Evolutionary conservation across 1,284 basidiomycete genomes (phyloP).

Genomic region (Salmacisia buchloeana): DNA sequence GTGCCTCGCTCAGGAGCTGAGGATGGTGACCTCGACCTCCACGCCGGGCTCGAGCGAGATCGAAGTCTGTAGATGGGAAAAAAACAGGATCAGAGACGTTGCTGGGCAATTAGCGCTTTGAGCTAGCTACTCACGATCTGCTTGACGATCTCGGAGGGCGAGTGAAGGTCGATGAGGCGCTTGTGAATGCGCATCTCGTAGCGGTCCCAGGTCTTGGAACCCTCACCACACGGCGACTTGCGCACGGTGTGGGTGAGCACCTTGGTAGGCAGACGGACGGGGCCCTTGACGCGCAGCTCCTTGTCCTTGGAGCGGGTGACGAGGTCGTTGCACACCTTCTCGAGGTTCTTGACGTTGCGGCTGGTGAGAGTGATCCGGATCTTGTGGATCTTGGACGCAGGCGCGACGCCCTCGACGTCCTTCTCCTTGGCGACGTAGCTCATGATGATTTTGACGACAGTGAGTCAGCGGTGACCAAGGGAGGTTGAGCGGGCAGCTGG

Average conservation of each 20-base stretch:
- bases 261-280: constrained; percentile 98
- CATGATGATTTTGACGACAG: constrained; percentile 67
- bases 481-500: constrained; percentile 15
- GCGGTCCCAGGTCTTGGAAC: constrained; percentile 98
- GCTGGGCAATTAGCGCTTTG: neutral
- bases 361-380: constrained; percentile 98
- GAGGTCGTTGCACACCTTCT: constrained; percentile 96
- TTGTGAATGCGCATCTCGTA: constrained; percentile 99
- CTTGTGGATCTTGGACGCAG: constrained; percentile 92
- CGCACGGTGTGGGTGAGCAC: constrained; percentile 97
- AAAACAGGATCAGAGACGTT: neutral
- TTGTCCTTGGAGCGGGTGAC: constrained; percentile 99
- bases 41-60: constrained; percentile 98
- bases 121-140: constrained; percentile 68
- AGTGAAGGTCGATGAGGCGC: constrained; percentile 97
- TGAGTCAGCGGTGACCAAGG: constrained; percentile 55
- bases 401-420: constrained; percentile 65
- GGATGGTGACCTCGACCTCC: constrained; percentile 98
- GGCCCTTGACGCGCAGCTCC: constrained; percentile 98
- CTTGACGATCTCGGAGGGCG: constrained; percentile 98
- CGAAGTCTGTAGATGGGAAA: constrained; percentile 64
- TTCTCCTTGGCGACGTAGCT: constrained; percentile 99
- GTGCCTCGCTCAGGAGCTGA: constrained; percentile 51
- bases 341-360: constrained; percentile 95
- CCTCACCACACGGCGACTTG: constrained; percentile 74